A percentile compares a stretch with the other conserved stretches of the same genome.
Evolutionary conservation across 441 rosid species (phyloP).

Genomic region (Bruguiera hainesii): DNA sequence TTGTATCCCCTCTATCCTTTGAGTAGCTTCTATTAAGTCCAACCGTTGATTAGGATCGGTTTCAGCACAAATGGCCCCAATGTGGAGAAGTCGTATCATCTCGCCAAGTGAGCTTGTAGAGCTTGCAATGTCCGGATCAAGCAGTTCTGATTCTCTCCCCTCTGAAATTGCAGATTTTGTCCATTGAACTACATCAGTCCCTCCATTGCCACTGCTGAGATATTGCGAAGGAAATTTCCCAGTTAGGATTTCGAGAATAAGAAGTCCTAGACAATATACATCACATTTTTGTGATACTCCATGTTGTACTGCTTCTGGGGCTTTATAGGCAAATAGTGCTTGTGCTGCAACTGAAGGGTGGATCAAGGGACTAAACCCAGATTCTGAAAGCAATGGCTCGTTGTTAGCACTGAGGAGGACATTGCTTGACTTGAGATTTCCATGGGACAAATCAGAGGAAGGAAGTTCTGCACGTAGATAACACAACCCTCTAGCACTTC

Average conservation of each 20-base stretch:
- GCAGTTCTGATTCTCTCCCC: constrained; percentile 42
- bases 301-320: constrained; percentile 46
- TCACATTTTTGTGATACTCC: constrained; percentile 58
- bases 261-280: constrained; percentile 66
- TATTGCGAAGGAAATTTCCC: constrained; percentile 62
- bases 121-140: constrained; percentile 59
- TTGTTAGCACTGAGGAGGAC: constrained; percentile 46
- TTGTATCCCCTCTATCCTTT: constrained; percentile 35
- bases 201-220: constrained; percentile 42
- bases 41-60: constrained; percentile 40
- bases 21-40: constrained; percentile 45
- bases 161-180: constrained; percentile 35
- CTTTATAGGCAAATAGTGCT: constrained; percentile 46
- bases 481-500: constrained; percentile 56
- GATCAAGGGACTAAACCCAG: constrained; percentile 42
- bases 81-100: constrained; percentile 45
- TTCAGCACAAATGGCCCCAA: constrained; percentile 54
- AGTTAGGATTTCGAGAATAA: constrained; percentile 70
- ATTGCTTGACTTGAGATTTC: constrained; percentile 81
- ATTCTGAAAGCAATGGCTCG: constrained; percentile 60
- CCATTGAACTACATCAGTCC: constrained; percentile 53
- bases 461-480: constrained; percentile 52
- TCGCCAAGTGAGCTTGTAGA: constrained; percentile 21
- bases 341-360: constrained; percentile 24
- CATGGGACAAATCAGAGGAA: constrained; percentile 56